Conservation (phyloP, 352 stramenopile genomes). For the Phytopythium chamaehyphon region DNA sequence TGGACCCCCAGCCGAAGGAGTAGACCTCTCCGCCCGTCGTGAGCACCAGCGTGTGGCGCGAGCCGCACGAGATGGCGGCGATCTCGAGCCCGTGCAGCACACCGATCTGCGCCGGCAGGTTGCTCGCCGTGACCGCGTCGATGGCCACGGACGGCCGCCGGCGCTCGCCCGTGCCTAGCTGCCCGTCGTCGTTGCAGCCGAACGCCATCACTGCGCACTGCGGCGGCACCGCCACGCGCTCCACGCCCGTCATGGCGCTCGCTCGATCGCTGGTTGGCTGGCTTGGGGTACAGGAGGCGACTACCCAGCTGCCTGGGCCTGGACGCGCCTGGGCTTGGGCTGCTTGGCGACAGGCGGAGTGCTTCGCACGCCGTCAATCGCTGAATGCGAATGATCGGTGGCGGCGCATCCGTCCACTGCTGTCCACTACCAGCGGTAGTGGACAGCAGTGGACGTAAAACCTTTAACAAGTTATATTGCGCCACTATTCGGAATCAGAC, state of each 20-base stretch:
- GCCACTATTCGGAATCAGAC: too few species aligned
- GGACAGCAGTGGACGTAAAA: too few species aligned
- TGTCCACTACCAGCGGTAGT: too few species aligned
- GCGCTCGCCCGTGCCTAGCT: conserved; percentile 68
- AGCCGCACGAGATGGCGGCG: conserved; percentile 71
- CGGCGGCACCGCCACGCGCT: not conserved
- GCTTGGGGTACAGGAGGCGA: not conserved
- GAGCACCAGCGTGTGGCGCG: conserved; percentile 79
- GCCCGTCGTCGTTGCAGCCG: conserved; percentile 81
- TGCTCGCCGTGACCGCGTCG: conserved; percentile 71
- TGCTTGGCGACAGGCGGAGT: conserved; percentile 4
- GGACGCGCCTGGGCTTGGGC: not conserved
- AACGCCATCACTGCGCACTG: conserved; percentile 60
- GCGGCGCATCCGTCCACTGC: too few species aligned
- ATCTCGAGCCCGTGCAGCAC: conserved; percentile 47
- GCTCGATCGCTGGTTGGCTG: not conserved
- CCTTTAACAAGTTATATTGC: too few species aligned
- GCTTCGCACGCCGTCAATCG: too few species aligned
- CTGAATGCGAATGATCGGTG: conserved; percentile 8
- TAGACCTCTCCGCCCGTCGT: conserved; percentile 56
- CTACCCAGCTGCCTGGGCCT: not conserved
- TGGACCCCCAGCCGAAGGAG: conserved; percentile 79
- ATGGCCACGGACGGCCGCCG: conserved; percentile 46
- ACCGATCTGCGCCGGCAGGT: conserved; percentile 62
- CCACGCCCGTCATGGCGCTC: too few species aligned